Conservation (phyloP, 176 grass and related monocot species). For the Elymus sibiricus region DNA sequence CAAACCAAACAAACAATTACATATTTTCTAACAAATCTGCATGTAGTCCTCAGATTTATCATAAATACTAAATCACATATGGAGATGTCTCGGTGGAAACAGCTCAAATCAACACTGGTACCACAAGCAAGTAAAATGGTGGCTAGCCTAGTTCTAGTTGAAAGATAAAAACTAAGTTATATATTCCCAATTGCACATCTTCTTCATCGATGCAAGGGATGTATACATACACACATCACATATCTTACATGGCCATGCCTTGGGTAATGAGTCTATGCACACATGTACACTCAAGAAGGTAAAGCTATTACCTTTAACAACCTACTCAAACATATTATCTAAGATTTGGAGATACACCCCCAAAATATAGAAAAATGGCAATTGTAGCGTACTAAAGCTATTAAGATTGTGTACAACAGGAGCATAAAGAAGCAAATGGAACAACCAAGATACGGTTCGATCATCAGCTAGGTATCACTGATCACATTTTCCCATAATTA, state of each 20-base stretch:
- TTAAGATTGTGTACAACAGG: background rate
- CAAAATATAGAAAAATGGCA: background rate
- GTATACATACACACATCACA: background rate
- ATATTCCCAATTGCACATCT: background rate
- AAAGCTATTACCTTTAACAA: background rate
- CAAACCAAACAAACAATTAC: background rate
- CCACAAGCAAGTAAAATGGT: background rate
- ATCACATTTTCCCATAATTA: background rate
- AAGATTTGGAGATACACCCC: background rate
- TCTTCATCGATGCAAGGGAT: background rate
- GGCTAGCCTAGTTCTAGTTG: too few species aligned
- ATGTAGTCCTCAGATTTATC: background rate
- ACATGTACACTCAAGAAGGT: background rate
- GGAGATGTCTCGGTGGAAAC: background rate
- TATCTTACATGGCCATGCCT: background rate
- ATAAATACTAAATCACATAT: background rate
- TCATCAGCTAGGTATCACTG: background rate
- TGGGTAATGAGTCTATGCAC: background rate
- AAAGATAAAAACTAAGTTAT: too few species aligned
- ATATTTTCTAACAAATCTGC: background rate
- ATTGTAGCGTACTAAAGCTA: background rate
- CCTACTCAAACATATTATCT: background rate
- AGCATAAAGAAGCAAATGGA: background rate
- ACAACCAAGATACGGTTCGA: background rate
- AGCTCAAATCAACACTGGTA: background rate